These are phyloP conservation scores for Penicillium lagena DNA, from an alignment of 495 filamentous ascomycete genomes.

Conservation along the genomic window DNA sequence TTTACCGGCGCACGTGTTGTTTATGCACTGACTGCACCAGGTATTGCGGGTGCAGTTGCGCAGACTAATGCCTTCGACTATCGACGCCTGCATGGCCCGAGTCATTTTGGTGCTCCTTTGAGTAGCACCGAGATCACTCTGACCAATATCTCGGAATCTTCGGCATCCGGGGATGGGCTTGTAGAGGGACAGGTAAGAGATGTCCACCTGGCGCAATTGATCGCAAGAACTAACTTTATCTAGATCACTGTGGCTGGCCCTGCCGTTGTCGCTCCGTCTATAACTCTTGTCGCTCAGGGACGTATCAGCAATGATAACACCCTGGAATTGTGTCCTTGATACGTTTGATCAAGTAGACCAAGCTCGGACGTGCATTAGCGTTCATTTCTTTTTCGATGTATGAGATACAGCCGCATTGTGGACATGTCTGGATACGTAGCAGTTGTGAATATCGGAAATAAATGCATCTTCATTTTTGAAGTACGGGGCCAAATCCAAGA, in stretches of 20 bases:
- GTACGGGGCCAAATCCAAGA: constrained; percentile 16
- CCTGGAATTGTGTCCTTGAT: constrained; percentile 19
- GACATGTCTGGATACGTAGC: no score
- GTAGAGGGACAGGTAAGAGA: constrained; percentile 56
- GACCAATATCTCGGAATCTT: constrained; percentile 49
- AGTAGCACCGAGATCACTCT: constrained; percentile 74
- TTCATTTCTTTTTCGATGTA: no score
- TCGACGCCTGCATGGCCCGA: constrained; percentile 46
- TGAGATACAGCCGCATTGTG: no score
- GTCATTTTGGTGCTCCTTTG: constrained; percentile 78
- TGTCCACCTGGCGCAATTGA: not conserved
- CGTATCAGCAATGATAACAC: constrained; percentile 39
- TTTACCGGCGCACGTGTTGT: constrained; percentile 75
- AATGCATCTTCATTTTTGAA: not conserved
- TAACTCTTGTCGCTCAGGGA: constrained; percentile 20
- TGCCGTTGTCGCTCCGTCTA: constrained; percentile 27
- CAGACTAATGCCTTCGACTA: constrained; percentile 91
- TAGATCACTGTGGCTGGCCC: constrained; percentile 37
- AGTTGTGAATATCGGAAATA: not conserved
- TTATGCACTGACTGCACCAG: constrained; percentile 76
- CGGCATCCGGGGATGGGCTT: constrained; percentile 38
- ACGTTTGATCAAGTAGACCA: not conserved
- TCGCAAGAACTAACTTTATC: not conserved
- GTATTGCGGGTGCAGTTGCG: constrained; percentile 74
- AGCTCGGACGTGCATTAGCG: not conserved